Base-by-base conservation (phyloP, 768 basidiomycete species). In the Lentinula sp. region DNA sequence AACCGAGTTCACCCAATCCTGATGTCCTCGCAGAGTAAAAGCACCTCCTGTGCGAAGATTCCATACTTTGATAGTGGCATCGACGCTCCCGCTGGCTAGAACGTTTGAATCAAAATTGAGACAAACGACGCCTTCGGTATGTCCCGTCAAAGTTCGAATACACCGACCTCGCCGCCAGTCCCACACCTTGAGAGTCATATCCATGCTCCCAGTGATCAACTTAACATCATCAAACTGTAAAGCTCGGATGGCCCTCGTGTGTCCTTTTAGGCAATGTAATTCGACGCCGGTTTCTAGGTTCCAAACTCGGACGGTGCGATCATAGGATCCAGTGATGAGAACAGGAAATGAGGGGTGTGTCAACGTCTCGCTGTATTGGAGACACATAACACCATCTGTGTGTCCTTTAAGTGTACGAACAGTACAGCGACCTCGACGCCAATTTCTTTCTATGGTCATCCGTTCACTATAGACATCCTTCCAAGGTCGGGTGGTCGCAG, bases 401-500 rank as follows among this genome's bases (percentile, higher is more conserved):
- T 99, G 97, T 6, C 97, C 97, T 66, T 90, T 87, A 59, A 98
- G 79, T 0, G 88, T 91, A 51, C 89, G 89, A 41, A 90, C 88
- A 5, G 82, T 87, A 73, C 88, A 96, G 36, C 93, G 85, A 9
- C 96, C 96, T 49, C 93, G 87, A 18, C 96, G 85, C 97, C 97
- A 99, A 72, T 99, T 99, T 52, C 95, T 85, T 74, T 98, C 97
- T 48, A 99, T 85, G 18, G 88, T 87, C 72, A 98, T 85, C n/a
- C 97, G 88, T 72, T 99, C 97, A 70, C 91, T 93, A 73, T 98
- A 99, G 18, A 99, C 96, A 65, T 91, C 88, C 72, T 99, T 99
- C 97, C 97, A 99, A 0, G 96, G 97, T 48, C 95, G 85, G 15
- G 93, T 95, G 15, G 78, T 76, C 28, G 73, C 67, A 12, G 67